Conservation (phyloP, 1,284 basidiomycete genomes). For the Melanopsichium pennsylvanicum region DNA sequence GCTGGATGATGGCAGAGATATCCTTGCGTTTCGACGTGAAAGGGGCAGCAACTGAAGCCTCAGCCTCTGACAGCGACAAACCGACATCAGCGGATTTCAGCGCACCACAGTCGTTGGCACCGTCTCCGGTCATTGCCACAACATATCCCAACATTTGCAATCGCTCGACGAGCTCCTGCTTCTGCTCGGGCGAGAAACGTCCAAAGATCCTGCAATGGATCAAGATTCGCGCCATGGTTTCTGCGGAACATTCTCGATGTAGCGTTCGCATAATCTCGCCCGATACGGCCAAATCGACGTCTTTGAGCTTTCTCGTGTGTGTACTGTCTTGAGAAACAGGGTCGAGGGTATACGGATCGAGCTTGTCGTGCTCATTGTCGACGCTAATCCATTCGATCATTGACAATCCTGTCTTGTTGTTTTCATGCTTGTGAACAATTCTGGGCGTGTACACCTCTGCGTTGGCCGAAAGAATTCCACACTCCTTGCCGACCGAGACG, state of each 20-base stretch:
- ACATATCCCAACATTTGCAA: conserved; percentile 92
- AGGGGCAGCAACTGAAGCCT: conserved; percentile 98
- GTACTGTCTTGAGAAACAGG: conserved; percentile 58
- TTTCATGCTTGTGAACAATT: conserved; percentile 76
- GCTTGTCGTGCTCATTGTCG: conserved; percentile 84
- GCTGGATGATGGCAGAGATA: conserved; percentile 93
- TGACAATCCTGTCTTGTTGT: conserved; percentile 73
- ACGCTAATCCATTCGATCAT: conserved; percentile 89
- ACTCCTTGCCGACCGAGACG: conserved; percentile 95
- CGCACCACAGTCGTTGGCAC: conserved; percentile 98
- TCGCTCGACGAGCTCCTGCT: conserved; percentile 96
- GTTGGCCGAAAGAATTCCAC: conserved; percentile 84
- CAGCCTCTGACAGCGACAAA: conserved; percentile 93
- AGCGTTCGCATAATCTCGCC: conserved; percentile 99
- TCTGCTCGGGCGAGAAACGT: conserved; percentile 99
- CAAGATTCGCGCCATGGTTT: conserved; percentile 75
- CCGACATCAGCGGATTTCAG: conserved; percentile 98
- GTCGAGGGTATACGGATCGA: conserved; percentile 84
- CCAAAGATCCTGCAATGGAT: conserved; percentile 97
- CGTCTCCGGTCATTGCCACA: conserved; percentile 97
- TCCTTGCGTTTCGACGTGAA: conserved; percentile 94
- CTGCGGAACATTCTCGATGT: conserved; percentile 90
- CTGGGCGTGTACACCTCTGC: conserved; percentile 89
- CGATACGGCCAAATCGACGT: conserved; percentile 77
- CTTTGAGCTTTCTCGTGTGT: conserved; percentile 56